These are phyloP conservation scores for Cercospora beticola DNA, from an alignment of 2,329 filamentous ascomycete genomes.

Conservation along the genomic window DNA sequence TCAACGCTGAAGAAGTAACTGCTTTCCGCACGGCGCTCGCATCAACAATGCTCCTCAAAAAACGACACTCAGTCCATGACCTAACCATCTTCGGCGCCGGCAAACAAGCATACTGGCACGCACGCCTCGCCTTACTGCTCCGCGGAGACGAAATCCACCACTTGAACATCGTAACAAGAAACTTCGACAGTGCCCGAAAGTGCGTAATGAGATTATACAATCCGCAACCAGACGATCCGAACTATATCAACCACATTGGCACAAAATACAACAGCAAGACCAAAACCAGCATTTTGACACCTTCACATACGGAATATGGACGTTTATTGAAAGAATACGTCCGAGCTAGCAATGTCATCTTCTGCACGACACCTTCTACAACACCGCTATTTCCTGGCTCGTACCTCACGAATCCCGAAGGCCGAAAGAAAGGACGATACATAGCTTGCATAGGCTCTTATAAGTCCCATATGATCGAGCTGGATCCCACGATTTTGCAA, in stretches of 20 bases:
- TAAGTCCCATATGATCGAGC: conserved; percentile 74
- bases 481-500: conserved; percentile 73
- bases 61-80: conserved; percentile 69
- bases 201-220: conserved; percentile 58
- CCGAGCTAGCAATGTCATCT: conserved; percentile 73
- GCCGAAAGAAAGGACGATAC: conserved; percentile 67
- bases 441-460: conserved; percentile 72
- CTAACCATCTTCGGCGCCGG: conserved; percentile 85
- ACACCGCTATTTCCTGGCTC: conserved; percentile 71
- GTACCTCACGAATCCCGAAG: conserved; percentile 71
- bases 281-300: conserved; percentile 70
- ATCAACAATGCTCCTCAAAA: conserved; percentile 60
- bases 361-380: conserved; percentile 80
- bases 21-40: conserved; percentile 68
- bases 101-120: conserved; percentile 91
- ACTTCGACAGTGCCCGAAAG: conserved; percentile 58
- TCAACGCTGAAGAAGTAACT: conserved; percentile 68
- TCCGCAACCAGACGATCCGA: conserved; percentile 39
- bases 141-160: conserved; percentile 68
- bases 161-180: conserved; percentile 79
- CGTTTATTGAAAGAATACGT: conserved; percentile 71
- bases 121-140: conserved; percentile 76
- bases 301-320: conserved; percentile 66
- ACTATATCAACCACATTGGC: conserved; percentile 39
- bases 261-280: conserved; percentile 40